phyloP scores from a whole-genome alignment of 768 basidiomycete genomes.

The Cystofilobasidium capitatum region DNA sequence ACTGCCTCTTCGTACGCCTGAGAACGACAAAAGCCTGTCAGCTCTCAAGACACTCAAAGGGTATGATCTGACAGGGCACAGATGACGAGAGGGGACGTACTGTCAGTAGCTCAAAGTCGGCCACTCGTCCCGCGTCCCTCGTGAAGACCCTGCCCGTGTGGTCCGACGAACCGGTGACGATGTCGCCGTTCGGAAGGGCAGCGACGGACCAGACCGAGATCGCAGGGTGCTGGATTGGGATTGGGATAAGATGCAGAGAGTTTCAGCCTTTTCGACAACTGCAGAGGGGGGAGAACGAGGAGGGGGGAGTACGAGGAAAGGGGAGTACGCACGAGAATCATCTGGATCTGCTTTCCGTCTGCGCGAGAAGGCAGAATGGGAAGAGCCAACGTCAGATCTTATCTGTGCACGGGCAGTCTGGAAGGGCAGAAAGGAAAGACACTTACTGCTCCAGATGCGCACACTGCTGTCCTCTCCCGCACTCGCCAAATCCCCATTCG shows the following conservation, averaged over 20 bases:
- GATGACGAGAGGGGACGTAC: conserved; percentile 22
- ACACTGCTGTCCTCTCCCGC: conserved; percentile 38
- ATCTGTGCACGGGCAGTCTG: not conserved
- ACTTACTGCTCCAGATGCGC: conserved; percentile 32
- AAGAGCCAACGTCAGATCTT: not conserved
- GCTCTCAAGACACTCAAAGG: too few species aligned
- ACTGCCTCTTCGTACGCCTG: conserved; percentile 30
- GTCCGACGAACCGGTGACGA: conserved; percentile 37
- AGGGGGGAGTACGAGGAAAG: not conserved
- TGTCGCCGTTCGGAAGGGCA: conserved; percentile 35
- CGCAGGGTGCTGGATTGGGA: conserved; percentile 31
- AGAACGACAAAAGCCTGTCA: too few species aligned
- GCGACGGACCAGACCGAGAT: conserved; percentile 37
- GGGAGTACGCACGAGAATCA: conserved; percentile 27
- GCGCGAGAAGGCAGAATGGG: not conserved
- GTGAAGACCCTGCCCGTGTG: conserved; percentile 33
- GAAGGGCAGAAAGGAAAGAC: not conserved
- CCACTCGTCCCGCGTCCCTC: conserved; percentile 23
- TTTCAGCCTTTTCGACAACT: too few species aligned
- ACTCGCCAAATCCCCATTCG: conserved; percentile 28
- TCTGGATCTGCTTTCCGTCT: conserved; percentile 27
- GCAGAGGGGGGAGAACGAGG: not conserved
- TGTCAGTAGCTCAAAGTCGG: conserved; percentile 20
- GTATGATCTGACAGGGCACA: not conserved
- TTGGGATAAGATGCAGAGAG: not conserved